phyloP scores from a whole-genome alignment of 73 alveolate genomes.

The Breviolum minutum region DNA sequence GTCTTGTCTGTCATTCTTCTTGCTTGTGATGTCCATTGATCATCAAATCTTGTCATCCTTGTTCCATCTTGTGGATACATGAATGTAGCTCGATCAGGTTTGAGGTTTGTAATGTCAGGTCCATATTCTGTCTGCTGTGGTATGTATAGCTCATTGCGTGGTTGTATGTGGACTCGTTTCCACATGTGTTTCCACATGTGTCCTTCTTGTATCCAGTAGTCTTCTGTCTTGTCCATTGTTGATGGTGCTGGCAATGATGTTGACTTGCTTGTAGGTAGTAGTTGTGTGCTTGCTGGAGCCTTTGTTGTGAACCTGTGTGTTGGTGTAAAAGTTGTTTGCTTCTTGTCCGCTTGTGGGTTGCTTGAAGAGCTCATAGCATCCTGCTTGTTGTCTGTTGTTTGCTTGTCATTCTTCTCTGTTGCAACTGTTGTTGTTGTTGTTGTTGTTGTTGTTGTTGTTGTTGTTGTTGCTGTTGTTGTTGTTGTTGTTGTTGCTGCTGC shows the following conservation, averaged over 20 bases:
- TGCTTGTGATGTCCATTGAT: neutral
- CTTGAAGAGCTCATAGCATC: too few relatives aligned
- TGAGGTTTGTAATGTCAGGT: neutral
- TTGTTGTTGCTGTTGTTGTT: too few relatives aligned
- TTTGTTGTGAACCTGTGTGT: neutral
- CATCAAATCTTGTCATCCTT: neutral
- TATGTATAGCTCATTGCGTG: neutral
- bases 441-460: too few relatives aligned
- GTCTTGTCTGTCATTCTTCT: too few relatives aligned
- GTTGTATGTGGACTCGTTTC: neutral
- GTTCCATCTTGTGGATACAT: neutral
- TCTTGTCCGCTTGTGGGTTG: too few relatives aligned
- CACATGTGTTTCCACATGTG: too few relatives aligned
- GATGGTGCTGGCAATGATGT: neutral
- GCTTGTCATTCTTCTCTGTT: neutral
- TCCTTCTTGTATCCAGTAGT: slow-evolving; percentile 18
- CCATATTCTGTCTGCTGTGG: slow-evolving; percentile 5
- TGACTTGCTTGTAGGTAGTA: too few relatives aligned
- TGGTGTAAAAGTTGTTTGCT: neutral
- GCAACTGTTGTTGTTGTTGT: neutral
- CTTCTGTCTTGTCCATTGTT: neutral
- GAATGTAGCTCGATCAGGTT: neutral
- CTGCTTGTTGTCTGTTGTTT: too few relatives aligned
- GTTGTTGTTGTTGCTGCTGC: too few relatives aligned
- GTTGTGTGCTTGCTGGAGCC: neutral